Evolutionary conservation across 108 stramenopile species (phyloP), one percentile per base, ranked within the genome.

Genomic region (Craspedostauros australis): DNA sequence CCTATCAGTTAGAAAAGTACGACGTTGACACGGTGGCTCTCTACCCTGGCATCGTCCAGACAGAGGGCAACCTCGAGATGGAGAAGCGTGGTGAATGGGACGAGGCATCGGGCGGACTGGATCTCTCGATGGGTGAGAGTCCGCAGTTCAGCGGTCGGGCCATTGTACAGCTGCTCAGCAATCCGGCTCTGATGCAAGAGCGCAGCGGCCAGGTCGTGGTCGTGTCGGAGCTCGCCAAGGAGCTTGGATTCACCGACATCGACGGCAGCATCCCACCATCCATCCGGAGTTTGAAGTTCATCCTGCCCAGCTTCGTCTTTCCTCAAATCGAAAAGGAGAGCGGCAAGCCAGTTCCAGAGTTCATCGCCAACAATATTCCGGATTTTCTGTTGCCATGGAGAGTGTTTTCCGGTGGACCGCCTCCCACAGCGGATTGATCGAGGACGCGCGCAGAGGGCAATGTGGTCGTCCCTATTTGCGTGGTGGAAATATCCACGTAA

Each of bases 201-300:
- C 71, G 67, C 30, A 73, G 80, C 3, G 93, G 88, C 14, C 62
- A 62, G 4, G 66, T 85, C 6, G 74, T 87, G 26, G 89, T 96
- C 1, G 93, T 96, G 37, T 86, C 95, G 0, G 95, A 96, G 56
- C 44, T 96, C 12, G 93, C 95, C 16, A 69, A 78, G 44, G 87
- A 93, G 49, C 78, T 76, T 36, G 85, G 69, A 0, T 94, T 96
- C 51, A 68, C 57, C 2, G 95, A 96, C 50, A 51, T 70, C 12
- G 81, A 82, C 39, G 87, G 91, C 11, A 54, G 34, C 23, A 6
- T 5, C 0, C 88, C 84, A 27, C 70, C 75, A 0, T 76, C 74
- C 36, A 90, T 90, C 54, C 73, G 88, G 31, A 78, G 58, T 27
- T 54, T 90, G 59, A 36, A 44, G 40, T 90, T 70, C 33, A 31